These are phyloP conservation scores for Paecilomyces sp. DNA, from an alignment of 2,329 filamentous ascomycete species.

Conservation along the genomic window DNA sequence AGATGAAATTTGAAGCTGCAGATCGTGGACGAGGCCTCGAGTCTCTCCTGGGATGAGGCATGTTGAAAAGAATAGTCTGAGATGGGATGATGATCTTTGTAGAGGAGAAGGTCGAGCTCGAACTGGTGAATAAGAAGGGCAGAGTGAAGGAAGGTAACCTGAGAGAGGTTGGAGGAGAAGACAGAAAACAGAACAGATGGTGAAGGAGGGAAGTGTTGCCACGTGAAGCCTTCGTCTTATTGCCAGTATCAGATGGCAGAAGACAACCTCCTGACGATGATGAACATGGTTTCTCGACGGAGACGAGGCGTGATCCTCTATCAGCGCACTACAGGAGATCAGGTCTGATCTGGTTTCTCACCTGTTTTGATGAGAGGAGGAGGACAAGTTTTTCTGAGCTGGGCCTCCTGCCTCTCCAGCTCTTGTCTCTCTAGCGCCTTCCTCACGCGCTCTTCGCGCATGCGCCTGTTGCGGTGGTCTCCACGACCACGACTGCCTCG, in stretches of 20 bases:
- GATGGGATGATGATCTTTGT: neutral
- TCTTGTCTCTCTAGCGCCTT: neutral
- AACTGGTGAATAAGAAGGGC: neutral
- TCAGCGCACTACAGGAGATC: neutral
- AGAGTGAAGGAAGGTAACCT: neutral
- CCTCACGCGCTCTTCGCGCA: conserved; percentile 1
- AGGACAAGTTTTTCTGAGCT: neutral
- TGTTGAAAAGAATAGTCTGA: neutral
- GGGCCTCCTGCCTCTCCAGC: neutral
- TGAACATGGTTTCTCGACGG: neutral
- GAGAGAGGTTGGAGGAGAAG: neutral
- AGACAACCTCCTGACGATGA: neutral
- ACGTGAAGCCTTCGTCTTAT: neutral
- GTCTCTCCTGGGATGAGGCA: neutral
- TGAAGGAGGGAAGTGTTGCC: neutral
- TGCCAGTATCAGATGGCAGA: neutral
- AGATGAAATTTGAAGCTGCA: neutral
- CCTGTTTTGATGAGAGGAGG: neutral
- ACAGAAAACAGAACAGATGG: neutral
- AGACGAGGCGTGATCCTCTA: neutral
- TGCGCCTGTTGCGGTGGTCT: conserved; percentile 6
- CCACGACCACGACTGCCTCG: conserved; percentile 3
- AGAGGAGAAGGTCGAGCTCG: neutral
- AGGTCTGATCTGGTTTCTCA: neutral
- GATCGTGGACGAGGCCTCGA: neutral